phyloP scores from a whole-genome alignment of 148 eudicot genomes.

The Rhododendron ovatum region DNA sequence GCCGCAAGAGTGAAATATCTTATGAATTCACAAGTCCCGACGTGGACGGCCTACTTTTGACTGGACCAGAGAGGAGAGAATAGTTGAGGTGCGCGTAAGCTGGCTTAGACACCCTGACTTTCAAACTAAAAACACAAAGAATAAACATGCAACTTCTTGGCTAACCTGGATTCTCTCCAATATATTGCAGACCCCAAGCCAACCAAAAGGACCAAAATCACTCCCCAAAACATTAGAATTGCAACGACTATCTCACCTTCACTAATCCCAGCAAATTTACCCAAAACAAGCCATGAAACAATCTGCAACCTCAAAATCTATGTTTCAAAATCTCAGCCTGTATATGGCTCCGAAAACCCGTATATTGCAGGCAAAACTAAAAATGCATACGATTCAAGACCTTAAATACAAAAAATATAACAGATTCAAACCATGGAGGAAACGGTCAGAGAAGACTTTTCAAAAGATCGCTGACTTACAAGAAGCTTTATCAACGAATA shows the following conservation, averaged over 20 bases:
- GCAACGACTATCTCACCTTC: background rate
- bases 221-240: background rate
- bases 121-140: background rate
- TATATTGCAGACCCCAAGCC: constrained; percentile 8
- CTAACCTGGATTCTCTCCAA: constrained; percentile 6
- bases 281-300: background rate
- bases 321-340: background rate
- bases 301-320: background rate
- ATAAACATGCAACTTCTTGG: constrained; percentile 10
- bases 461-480: background rate
- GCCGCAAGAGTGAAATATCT: too few relatives aligned
- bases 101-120: too few relatives aligned
- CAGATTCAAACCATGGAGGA: background rate
- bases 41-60: too few relatives aligned
- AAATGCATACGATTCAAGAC: background rate
- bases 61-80: too few relatives aligned
- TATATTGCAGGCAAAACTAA: too few relatives aligned
- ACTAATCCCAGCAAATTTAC: background rate
- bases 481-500: constrained; percentile 1
- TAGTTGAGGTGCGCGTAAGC: too few relatives aligned
- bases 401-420: background rate
- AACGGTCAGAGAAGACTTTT: background rate
- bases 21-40: too few relatives aligned
- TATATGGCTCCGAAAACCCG: background rate
- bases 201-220: background rate